A percentile compares a stretch with the other conserved stretches of the same genome.
These are phyloP conservation scores for Brassica hybrid DNA, from an alignment of 441 rosid species.

Conservation along the genomic window DNA sequence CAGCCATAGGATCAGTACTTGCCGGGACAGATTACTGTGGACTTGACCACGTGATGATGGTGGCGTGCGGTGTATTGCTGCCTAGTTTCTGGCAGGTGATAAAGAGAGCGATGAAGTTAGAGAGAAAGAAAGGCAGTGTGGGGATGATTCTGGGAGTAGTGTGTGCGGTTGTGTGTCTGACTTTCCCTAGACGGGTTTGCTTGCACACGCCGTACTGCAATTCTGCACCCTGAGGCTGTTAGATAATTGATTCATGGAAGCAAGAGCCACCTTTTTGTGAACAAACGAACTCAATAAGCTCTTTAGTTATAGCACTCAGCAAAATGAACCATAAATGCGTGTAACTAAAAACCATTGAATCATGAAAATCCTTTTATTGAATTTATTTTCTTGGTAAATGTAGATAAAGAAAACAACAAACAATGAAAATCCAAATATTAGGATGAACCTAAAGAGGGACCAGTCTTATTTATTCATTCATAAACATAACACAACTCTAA, in stretches of 20 bases:
- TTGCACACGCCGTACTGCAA: constrained; percentile 96
- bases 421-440: constrained; percentile 32
- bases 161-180: constrained; percentile 78
- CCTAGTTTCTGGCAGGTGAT: constrained; percentile 72
- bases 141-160: constrained; percentile 73
- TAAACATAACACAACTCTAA: constrained; percentile 27
- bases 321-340: too few species aligned
- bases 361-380: neutral
- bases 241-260: constrained; percentile 47
- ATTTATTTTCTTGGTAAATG: constrained; percentile 4
- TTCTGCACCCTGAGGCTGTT: constrained; percentile 94
- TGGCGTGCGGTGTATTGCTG: constrained; percentile 85
- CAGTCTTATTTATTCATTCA: constrained; percentile 25
- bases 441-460: constrained; percentile 30
- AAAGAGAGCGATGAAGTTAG: constrained; percentile 66
- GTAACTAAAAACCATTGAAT: too few species aligned
- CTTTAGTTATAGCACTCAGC: too few species aligned
- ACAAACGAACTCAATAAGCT: too few species aligned
- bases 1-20: constrained; percentile 91
- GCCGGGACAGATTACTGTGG: constrained; percentile 93
- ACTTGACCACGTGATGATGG: constrained; percentile 88
- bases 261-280: neutral
- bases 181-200: constrained; percentile 83
- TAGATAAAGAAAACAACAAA: constrained; percentile 20
- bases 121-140: constrained; percentile 56